Base-by-base conservation (phyloP, 805 yeast species). In the Yarrowia sp. region DNA sequence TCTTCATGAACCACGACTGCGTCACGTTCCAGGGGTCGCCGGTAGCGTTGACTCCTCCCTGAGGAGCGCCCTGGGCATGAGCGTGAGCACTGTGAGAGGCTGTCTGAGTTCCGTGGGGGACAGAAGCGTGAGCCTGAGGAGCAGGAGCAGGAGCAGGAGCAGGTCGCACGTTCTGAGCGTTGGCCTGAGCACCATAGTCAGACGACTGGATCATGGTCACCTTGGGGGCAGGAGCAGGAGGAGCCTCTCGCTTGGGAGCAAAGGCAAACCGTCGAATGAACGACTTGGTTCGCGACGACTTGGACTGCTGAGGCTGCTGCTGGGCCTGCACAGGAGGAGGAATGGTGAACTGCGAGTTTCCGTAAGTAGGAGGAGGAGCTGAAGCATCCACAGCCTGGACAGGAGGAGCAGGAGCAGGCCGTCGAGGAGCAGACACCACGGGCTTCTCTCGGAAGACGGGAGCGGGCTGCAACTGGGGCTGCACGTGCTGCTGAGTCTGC, bases 1-100 rank as follows among this genome's bases (percentile, higher is more conserved):
- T 39, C 33, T 65, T 43, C 65, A 66, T 49, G 67, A 75, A 69
- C 66, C 43, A 58, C 55, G 58, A 43, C 39, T 66, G 60, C 13
- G 68, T 49, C 15, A 39, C 46, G 47, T 53, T 44, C 52, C 58
- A 44, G 50, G 49, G 33, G 17, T 36, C 46, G 38, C 49, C 43
- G 9, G 52, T 38, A 15, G 68, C 19, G 20, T 38, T 10, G 24
- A 56, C 40, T 15, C 38, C 34, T 3, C 36, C 66, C 14, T 14
- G 24, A 33, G 64, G 56, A n/a, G 63, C 63, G 15, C 36, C 46
- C 39, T 30, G 36, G 10, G 53, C 38, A 33, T 38, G 20, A 49
- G 20, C 19, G n/a, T 38, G 38, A 49, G 3, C 30, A 24, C 30
- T 7, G 30, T 24, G 30, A 24, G 30, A 24, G 6, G 30, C 30